Evolutionary conservation across 371 early-diverging fungal species (phyloP).

Genomic region (Globomyces sp.): DNA sequence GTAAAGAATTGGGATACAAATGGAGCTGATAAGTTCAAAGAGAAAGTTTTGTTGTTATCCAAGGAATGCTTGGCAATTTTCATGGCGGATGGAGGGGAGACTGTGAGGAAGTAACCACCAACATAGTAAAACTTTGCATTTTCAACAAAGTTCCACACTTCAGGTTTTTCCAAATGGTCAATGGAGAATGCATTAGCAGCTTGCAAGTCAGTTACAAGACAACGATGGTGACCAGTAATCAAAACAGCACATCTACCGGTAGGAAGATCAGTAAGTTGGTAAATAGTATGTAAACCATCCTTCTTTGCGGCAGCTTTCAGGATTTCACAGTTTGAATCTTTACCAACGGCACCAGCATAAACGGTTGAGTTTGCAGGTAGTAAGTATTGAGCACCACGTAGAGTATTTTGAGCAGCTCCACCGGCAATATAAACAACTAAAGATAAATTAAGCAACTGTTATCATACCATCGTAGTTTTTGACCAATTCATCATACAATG

Average conservation of each 20-base stretch:
- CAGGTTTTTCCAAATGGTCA: constrained; percentile 68
- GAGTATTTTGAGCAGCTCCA: constrained; percentile 94
- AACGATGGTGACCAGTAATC: constrained; percentile 86
- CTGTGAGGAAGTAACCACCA: constrained; percentile 91
- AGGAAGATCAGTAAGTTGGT: constrained; percentile 72
- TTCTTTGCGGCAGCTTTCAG: constrained; percentile 74
- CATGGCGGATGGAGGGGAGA: constrained; percentile 76
- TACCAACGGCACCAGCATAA: constrained; percentile 89
- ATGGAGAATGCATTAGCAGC: constrained; percentile 89
- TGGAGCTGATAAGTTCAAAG: constrained; percentile 93
- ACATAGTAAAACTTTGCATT: constrained; percentile 86
- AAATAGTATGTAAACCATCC: constrained; percentile 85
- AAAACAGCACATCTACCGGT: constrained; percentile 95
- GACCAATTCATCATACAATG: constrained; percentile 79
- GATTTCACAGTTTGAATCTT: constrained; percentile 74
- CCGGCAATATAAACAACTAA: constrained; percentile 87
- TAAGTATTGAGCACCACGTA: constrained; percentile 78
- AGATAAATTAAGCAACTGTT: not conserved
- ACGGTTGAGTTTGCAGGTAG: constrained; percentile 82
- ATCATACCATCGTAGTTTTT: constrained; percentile 42
- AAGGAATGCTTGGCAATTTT: constrained; percentile 86
- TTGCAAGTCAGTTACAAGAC: constrained; percentile 87
- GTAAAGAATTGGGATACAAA: constrained; percentile 94
- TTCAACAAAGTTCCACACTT: constrained; percentile 86
- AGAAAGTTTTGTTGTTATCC: constrained; percentile 71